phyloP scores from a whole-genome alignment of 306 rosid species.

The Fragaria iinumae region DNA sequence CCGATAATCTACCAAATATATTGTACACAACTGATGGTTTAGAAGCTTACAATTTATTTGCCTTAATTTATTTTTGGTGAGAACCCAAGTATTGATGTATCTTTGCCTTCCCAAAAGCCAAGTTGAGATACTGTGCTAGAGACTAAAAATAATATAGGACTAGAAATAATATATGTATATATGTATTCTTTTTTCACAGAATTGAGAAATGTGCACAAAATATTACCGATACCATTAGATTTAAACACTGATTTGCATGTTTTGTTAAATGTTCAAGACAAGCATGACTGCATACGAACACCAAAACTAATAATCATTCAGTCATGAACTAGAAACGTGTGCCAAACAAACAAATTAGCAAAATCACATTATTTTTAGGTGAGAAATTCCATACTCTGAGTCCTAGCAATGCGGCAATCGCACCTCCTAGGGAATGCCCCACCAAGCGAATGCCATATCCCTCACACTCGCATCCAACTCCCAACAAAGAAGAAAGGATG shows the following conservation, averaged over 20 bases:
- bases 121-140: not conserved
- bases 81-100: not conserved
- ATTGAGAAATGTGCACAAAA: not conserved
- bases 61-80: not conserved
- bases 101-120: not conserved
- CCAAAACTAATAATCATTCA: not conserved
- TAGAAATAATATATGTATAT: not conserved
- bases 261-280: not conserved
- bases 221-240: not conserved
- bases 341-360: conserved; percentile 10
- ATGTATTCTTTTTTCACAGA: not conserved
- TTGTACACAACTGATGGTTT: not conserved
- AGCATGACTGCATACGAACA: not conserved
- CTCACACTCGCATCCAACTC: conserved; percentile 77
- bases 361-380: conserved; percentile 19
- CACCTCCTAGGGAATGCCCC: conserved; percentile 95
- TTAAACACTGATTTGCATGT: not conserved
- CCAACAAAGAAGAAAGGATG: conserved; percentile 75
- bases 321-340: conserved; percentile 12
- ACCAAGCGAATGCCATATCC: conserved; percentile 79
- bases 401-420: conserved; percentile 84
- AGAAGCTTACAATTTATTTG: not conserved
- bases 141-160: not conserved
- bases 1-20: not conserved
- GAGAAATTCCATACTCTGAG: conserved; percentile 60